Base-by-base conservation (phyloP, 441 rosid species). In the Erodium chrysanthum region DNA sequence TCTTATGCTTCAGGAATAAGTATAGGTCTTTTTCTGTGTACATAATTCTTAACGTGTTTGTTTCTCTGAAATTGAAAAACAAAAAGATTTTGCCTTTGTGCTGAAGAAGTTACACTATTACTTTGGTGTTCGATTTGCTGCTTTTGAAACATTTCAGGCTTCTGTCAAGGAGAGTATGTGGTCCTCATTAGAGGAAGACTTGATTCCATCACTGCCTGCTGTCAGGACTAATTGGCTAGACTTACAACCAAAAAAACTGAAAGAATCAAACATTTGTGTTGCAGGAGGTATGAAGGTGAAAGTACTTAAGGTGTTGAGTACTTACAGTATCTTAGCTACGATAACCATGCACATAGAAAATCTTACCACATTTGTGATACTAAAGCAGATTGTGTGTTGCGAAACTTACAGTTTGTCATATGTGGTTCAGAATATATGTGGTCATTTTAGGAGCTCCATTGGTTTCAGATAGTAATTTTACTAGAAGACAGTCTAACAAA, bases 211-310 rank as follows among this genome's bases (percentile, higher is more conserved):
- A 66, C 75, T 83, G 70, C 75, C 89, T 73, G 78, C 83, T 76
- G 81, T 79, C 69, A 88, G 84, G 84, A 81, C 88, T 73, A 91
- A 91, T 78, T 95, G 99, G 99, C 82, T 95, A 86, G 99, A 95
- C 66, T 77, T 90, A 61, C 97, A 91, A 71, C 87, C 99, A 70
- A 87, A 85, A 79, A 72, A 87, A 31, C 84, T 89, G 7, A 90
- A 80, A 76, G 80, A 88, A 76, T 83, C 96, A 73, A 92, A 87
- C 76, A 79, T 95, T 77, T 95, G 99, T 83, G 90, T 92, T 73
- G 90, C 89, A 75, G 98, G 99, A 90, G 99, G 99, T 95, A 88
- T 80, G 96, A 74, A 82, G 80, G 79, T 82, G 80, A 78, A 80
- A 59, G 64, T 77, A 62, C 70, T 77, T 61, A 67, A 35, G 23